Evolutionary conservation across 108 stramenopile genomes (phyloP), one percentile per base, ranked within the genome.

Genomic region (Pseudonitzschia pungens): DNA sequence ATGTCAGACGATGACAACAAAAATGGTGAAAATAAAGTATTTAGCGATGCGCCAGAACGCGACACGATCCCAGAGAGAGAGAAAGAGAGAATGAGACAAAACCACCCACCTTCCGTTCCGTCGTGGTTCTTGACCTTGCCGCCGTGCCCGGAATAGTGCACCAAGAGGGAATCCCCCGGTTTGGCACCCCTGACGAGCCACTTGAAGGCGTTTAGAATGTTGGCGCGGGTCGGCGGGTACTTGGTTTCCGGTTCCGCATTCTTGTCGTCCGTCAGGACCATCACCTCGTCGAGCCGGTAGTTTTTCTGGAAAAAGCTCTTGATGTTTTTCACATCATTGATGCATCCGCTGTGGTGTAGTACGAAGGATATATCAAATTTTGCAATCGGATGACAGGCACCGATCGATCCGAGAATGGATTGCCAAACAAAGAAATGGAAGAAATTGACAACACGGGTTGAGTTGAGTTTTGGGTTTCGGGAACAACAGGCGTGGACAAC

Each of bases 241-340:
- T 40, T 40, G 7, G 60, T 62, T 40, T 62, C 60, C 20, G 60
- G 60, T 62, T 62, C 51, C 60, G 50, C 21, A 74, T 21, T 9
- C 20, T 62, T 87, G 67, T 94, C 93, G 73, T 94, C 93, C 86
- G 91, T 90, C 27, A 94, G 74, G 50, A 94, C 77, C 32, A 81
- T 72, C 45, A 92, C 78, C 54, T 85, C 74, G 14, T 70, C 65
- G 50, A 81, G 69, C 22, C 11, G 33, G 42, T 89, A 79, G 28
- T 84, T 83, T 4, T 80, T 74, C 42, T 31, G 73, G 55, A 92
- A 66, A 80, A 88, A 94, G 26, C 85, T 58, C 68, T 86, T 68
- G 72, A 95, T 88, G 56, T 89, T 84, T 7, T 52, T 44, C 8
- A 91, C 94, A 71, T 95, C 40, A 85, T 95, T 93, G 87, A 90